A percentile compares a stretch with the other conserved stretches of the same genome.
phyloP scores from a whole-genome alignment of 2,329 filamentous ascomycete genomes.

The Diaporthe longicolla region DNA sequence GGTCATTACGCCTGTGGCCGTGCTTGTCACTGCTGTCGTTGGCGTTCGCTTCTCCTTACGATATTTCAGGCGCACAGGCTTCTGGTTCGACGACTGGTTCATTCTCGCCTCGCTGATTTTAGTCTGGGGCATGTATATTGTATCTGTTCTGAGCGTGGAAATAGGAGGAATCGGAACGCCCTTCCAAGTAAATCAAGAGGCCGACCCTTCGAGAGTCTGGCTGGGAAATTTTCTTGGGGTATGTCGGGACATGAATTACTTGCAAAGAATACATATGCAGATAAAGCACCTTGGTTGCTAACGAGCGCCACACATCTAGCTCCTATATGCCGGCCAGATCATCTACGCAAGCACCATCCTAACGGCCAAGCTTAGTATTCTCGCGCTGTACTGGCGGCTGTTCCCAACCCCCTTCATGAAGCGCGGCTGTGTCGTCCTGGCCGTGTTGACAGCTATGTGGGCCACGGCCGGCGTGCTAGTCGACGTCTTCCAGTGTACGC shows the following conservation, averaged over 20 bases:
- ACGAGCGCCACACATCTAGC: not conserved
- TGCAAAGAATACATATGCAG: too few species aligned
- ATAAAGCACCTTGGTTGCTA: not conserved
- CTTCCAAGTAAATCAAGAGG: not conserved
- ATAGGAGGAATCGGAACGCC: not conserved
- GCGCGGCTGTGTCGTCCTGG: slow-evolving; percentile 8
- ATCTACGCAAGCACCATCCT: slow-evolving; percentile 16
- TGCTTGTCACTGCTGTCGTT: not conserved
- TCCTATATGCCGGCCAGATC: slow-evolving; percentile 4
- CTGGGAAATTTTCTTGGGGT: not conserved
- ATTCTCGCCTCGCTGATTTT: slow-evolving; percentile 8
- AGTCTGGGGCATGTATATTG: not conserved
- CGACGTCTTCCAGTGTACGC: slow-evolving; percentile 18
- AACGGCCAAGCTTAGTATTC: slow-evolving; percentile 22
- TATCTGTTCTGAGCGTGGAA: not conserved
- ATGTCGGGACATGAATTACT: not conserved
- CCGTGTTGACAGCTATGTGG: slow-evolving; percentile 2
- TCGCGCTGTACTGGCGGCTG: slow-evolving; percentile 25
- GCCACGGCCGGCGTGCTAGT: not conserved
- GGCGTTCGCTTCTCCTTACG: slow-evolving; percentile 3
- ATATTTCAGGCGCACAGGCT: not conserved
- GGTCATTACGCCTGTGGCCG: slow-evolving; percentile 4
- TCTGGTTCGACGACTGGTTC: slow-evolving; percentile 31
- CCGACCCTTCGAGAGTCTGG: not conserved
- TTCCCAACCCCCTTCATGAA: slow-evolving; percentile 36